Evolutionary conservation across 805 yeast genomes (phyloP).

Genomic region (Scheffersomyces lignosus): DNA sequence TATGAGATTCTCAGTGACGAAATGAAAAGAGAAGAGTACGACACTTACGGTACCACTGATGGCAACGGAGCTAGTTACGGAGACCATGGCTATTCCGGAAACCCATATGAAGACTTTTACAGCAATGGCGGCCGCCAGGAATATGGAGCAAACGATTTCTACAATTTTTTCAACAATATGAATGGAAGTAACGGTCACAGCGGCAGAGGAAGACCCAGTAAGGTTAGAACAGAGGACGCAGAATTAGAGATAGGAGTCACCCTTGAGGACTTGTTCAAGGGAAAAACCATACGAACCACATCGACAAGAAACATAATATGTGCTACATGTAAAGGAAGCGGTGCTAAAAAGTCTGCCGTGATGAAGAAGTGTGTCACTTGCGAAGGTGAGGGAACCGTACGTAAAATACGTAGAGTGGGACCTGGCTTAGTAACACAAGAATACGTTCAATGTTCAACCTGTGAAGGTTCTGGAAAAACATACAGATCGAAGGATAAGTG

Average conservation of each 20-base stretch:
- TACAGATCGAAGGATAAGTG: constrained; percentile 70
- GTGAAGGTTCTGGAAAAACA: constrained; percentile 69
- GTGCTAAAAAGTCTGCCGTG: constrained; percentile 62
- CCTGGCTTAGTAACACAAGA: constrained; percentile 75
- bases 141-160: constrained; percentile 73
- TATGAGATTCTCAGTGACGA: constrained; percentile 82
- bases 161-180: constrained; percentile 60
- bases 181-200: constrained; percentile 20
- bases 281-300: constrained; percentile 74
- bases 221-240: constrained; percentile 63
- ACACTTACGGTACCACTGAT: constrained; percentile 49
- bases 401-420: constrained; percentile 62
- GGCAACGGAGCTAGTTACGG: constrained; percentile 21
- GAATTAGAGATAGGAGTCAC: constrained; percentile 62
- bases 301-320: constrained; percentile 75
- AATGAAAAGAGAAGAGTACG: constrained; percentile 56
- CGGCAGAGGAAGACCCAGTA: constrained; percentile 11
- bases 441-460: constrained; percentile 59
- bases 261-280: constrained; percentile 74
- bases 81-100: constrained; percentile 22
- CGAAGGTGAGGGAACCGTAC: constrained; percentile 66
- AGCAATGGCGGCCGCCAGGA: constrained; percentile 40
- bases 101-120: constrained; percentile 36
- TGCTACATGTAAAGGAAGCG: constrained; percentile 70
- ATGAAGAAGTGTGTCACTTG: constrained; percentile 63